These are phyloP conservation scores for Nidula niveotomentosa DNA, from an alignment of 1,284 basidiomycete genomes.

Conservation along the genomic window DNA sequence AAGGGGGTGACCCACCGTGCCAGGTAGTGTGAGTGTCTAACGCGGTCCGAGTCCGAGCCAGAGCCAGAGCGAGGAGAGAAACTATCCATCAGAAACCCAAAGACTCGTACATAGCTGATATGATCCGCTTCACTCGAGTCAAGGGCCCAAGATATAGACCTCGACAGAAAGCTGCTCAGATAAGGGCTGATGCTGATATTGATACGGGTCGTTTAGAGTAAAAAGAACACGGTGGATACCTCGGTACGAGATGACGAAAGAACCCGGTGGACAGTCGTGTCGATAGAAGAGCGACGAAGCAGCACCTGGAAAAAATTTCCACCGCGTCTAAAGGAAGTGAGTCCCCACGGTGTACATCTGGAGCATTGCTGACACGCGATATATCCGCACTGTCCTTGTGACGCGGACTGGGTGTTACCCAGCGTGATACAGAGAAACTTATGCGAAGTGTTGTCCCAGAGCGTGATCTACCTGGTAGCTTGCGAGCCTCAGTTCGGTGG, in stretches of 20 bases:
- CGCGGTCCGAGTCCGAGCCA: constrained; percentile 2
- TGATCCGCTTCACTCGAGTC: constrained; percentile 1
- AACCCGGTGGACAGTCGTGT: not conserved
- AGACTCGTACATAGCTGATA: not conserved
- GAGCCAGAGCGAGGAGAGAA: not conserved
- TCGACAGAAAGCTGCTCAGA: not conserved
- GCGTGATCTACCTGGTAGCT: not conserved
- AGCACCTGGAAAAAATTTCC: not conserved
- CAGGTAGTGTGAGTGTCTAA: constrained; percentile 1
- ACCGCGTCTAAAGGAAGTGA: not conserved
- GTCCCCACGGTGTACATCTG: not conserved
- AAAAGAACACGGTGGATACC: not conserved
- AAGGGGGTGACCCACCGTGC: too few relatives aligned
- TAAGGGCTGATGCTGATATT: not conserved
- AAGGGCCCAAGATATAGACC: not conserved
- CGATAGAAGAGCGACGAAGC: not conserved
- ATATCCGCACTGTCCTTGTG: constrained; percentile 1
- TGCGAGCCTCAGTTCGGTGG: too few relatives aligned
- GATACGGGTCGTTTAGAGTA: not conserved
- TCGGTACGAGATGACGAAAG: not conserved
- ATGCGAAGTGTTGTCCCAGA: not conserved
- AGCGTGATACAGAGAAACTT: not conserved
- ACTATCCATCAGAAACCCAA: constrained; percentile 4
- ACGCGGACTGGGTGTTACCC: not conserved
- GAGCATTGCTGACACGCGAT: not conserved